Evolutionary conservation across 768 basidiomycete genomes (phyloP).

Genomic region (Boletus speciosus): DNA sequence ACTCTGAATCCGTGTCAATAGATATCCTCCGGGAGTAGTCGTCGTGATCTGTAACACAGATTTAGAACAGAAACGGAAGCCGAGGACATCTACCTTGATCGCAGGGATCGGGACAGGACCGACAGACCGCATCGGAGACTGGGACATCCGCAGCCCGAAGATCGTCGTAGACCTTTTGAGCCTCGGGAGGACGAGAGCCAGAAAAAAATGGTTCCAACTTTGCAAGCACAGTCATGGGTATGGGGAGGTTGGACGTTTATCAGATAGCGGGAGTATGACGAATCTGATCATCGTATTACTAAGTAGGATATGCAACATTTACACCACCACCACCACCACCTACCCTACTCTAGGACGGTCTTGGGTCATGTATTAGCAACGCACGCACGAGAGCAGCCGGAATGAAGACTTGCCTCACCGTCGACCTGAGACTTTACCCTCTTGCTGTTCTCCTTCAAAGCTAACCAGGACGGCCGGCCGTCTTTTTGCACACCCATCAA

Average conservation of each 20-base stretch:
- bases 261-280: background rate
- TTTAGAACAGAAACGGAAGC: conserved; percentile 25
- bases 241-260: background rate
- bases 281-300: background rate
- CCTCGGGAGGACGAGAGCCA: conserved; percentile 25
- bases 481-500: conserved; percentile 30
- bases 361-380: conserved; percentile 4
- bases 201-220: conserved; percentile 23
- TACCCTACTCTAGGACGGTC: background rate
- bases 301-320: background rate
- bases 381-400: background rate
- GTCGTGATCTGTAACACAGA: conserved; percentile 53
- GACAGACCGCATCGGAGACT: conserved; percentile 63
- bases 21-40: conserved; percentile 71
- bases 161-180: conserved; percentile 42
- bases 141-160: conserved; percentile 62
- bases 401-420: conserved; percentile 4
- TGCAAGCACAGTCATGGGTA: conserved; percentile 24
- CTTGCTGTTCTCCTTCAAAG: conserved; percentile 28
- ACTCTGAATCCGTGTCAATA: conserved; percentile 72
- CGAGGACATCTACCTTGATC: conserved; percentile 50
- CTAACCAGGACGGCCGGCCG: conserved; percentile 33
- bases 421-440: conserved; percentile 18
- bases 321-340: background rate
- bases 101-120: conserved; percentile 73